Percentiles rank a stretch among this genome's conserved stretches.
phyloP scores from a whole-genome alignment of 306 rosid genomes.

The Sophora flavescens region DNA sequence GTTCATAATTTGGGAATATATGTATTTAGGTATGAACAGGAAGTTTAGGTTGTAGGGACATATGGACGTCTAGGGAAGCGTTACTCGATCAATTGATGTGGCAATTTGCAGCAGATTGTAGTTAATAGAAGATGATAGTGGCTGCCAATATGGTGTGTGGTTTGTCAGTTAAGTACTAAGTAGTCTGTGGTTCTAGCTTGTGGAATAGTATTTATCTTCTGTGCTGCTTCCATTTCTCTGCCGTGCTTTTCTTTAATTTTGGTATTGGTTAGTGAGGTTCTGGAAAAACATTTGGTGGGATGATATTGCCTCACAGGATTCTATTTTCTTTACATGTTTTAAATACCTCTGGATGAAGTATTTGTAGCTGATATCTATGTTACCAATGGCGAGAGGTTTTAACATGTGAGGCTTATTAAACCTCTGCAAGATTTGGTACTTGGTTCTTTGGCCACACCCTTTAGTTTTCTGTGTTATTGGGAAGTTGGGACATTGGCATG shows the following conservation, averaged over 20 bases:
- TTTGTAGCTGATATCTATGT: background rate
- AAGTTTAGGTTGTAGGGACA: background rate
- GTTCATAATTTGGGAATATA: background rate
- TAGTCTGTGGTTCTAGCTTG: background rate
- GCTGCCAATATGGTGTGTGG: background rate
- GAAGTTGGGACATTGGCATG: background rate
- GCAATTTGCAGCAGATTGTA: too few species aligned
- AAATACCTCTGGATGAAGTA: background rate
- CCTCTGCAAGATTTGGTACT: background rate
- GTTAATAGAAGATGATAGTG: too few species aligned
- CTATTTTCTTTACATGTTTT: background rate
- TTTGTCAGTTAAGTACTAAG: background rate
- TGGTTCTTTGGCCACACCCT: background rate
- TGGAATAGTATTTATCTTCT: background rate
- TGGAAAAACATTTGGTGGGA: background rate
- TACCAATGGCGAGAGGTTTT: background rate
- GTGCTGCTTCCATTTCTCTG: background rate
- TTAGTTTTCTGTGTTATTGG: background rate
- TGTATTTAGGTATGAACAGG: background rate
- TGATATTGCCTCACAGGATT: background rate
- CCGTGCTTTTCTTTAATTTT: background rate
- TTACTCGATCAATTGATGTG: background rate
- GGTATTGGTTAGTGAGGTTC: background rate
- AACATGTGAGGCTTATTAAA: background rate
- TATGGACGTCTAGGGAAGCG: background rate